Evolutionary conservation across 2,329 filamentous ascomycete genomes (phyloP).

Genomic region (Dryadomyces sulphureus): DNA sequence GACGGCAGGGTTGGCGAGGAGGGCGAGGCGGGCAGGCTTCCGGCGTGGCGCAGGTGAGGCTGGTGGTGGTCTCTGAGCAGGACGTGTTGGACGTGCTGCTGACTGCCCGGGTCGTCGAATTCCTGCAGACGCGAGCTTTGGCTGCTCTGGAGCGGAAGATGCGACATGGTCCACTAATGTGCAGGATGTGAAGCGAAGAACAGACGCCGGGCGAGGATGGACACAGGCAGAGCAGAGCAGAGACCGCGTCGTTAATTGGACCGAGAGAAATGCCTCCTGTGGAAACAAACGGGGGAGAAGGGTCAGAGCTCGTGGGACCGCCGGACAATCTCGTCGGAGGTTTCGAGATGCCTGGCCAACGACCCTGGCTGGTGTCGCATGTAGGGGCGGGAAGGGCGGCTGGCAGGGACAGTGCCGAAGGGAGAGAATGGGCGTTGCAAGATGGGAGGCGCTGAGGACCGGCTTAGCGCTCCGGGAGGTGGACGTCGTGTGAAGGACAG

Average conservation of each 20-base stretch:
- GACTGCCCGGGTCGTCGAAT: neutral
- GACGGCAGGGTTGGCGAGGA: too few species aligned
- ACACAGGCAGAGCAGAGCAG: neutral
- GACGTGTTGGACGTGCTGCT: neutral
- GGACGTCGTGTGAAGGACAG: neutral
- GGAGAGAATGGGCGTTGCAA: too few species aligned
- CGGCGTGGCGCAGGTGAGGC: too few species aligned
- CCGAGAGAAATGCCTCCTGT: too few species aligned
- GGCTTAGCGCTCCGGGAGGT: too few species aligned
- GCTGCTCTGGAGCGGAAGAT: constrained; percentile 31
- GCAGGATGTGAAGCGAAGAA: constrained; percentile 6
- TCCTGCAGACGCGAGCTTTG: constrained; percentile 16
- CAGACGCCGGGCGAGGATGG: constrained; percentile 3
- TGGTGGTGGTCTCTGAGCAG: neutral
- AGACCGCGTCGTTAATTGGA: neutral
- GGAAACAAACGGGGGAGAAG: too few species aligned
- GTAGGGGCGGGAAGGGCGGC: constrained; percentile 14
- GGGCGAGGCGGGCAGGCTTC: too few species aligned
- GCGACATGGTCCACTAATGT: constrained; percentile 36
- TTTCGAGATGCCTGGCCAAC: constrained; percentile 24
- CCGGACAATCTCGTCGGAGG: constrained; percentile 17
- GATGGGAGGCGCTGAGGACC: too few species aligned
- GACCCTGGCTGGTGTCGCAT: constrained; percentile 35
- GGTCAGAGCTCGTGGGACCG: constrained; percentile 19
- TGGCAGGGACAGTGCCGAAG: neutral